A percentile compares a stretch with the other conserved stretches of the same genome.
Conservation (phyloP, 2,329 filamentous ascomycete genomes). For the Talaromyces sp. region DNA sequence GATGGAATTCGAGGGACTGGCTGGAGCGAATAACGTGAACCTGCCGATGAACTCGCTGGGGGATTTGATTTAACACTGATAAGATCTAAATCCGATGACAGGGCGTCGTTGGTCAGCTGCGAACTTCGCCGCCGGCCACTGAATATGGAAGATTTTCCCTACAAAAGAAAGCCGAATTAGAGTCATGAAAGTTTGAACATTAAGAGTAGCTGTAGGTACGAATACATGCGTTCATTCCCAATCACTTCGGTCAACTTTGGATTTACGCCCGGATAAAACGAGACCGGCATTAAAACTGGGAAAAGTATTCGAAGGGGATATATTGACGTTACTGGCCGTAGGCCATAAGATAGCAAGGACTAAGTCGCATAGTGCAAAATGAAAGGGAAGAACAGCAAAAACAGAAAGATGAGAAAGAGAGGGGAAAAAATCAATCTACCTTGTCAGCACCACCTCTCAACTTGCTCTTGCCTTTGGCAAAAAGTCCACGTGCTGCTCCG, state of each 20-base stretch:
- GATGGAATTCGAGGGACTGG: slow-evolving; percentile 13
- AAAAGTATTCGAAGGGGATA: slow-evolving; percentile 1
- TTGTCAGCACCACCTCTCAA: slow-evolving; percentile 66
- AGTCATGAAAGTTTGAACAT: slow-evolving; percentile 9
- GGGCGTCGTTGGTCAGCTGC: not conserved
- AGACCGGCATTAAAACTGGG: slow-evolving; percentile 1
- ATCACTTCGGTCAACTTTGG: not conserved
- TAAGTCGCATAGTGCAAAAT: not conserved
- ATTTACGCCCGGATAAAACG: slow-evolving; percentile 6
- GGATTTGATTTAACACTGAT: not conserved
- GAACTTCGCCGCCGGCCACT: slow-evolving; percentile 5
- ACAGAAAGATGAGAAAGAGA: not conserved
- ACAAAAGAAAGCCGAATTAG: slow-evolving; percentile 12
- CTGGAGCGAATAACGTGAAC: slow-evolving; percentile 9
- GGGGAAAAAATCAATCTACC: slow-evolving; percentile 71
- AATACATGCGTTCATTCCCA: slow-evolving; percentile 8
- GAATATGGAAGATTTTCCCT: slow-evolving; percentile 12
- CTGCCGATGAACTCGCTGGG: not conserved
- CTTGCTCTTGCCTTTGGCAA: slow-evolving; percentile 86
- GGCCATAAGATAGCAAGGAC: not conserved
- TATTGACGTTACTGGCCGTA: slow-evolving; percentile 1
- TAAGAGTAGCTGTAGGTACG: slow-evolving; percentile 11
- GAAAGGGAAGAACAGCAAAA: not conserved
- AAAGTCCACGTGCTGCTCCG: slow-evolving; percentile 74
- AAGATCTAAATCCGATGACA: slow-evolving; percentile 6